phyloP scores from a whole-genome alignment of 768 basidiomycete genomes.

The Kwoniella europaea region DNA sequence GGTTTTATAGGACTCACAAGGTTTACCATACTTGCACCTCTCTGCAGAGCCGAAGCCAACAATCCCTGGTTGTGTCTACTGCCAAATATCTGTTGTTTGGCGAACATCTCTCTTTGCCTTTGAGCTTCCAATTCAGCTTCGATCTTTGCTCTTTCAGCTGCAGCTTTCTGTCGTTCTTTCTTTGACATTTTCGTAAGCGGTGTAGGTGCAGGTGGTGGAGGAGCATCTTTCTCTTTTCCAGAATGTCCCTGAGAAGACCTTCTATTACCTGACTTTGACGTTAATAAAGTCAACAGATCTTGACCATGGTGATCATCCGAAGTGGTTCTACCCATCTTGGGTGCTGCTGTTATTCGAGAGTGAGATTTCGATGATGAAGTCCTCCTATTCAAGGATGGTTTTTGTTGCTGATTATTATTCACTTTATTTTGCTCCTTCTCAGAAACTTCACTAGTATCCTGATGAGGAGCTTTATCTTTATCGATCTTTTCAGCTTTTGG shows the following conservation, averaged over 20 bases:
- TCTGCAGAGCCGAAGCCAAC: slow-evolving; percentile 50
- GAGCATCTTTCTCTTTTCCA: slow-evolving; percentile 12
- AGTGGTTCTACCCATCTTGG: background rate
- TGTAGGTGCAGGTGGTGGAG: slow-evolving; percentile 48
- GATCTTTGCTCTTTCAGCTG: slow-evolving; percentile 42
- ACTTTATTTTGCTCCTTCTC: slow-evolving; percentile 12
- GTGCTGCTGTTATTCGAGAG: background rate
- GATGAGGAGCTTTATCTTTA: slow-evolving; percentile 20
- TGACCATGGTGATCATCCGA: slow-evolving; percentile 20
- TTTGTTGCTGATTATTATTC: background rate
- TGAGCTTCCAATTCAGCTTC: slow-evolving; percentile 54
- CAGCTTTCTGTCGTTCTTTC: slow-evolving; percentile 38
- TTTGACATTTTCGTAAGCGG: slow-evolving; percentile 47
- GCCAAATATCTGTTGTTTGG: slow-evolving; percentile 55
- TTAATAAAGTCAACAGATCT: slow-evolving; percentile 31
- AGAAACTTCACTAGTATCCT: slow-evolving; percentile 24
- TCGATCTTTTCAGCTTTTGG: slow-evolving; percentile 15
- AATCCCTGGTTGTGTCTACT: slow-evolving; percentile 32
- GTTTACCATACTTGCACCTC: slow-evolving; percentile 56
- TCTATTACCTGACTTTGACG: slow-evolving; percentile 7
- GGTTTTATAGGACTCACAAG: slow-evolving; percentile 38
- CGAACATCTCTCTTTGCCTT: slow-evolving; percentile 57
- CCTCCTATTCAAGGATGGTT: slow-evolving; percentile 3
- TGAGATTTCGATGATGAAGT: slow-evolving; percentile 13
- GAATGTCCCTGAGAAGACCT: slow-evolving; percentile 11